Evolutionary conservation across 2,329 filamentous ascomycete species (phyloP), one percentile per base, ranked within the genome.

Genomic region (Diaporthe citriasiana): DNA sequence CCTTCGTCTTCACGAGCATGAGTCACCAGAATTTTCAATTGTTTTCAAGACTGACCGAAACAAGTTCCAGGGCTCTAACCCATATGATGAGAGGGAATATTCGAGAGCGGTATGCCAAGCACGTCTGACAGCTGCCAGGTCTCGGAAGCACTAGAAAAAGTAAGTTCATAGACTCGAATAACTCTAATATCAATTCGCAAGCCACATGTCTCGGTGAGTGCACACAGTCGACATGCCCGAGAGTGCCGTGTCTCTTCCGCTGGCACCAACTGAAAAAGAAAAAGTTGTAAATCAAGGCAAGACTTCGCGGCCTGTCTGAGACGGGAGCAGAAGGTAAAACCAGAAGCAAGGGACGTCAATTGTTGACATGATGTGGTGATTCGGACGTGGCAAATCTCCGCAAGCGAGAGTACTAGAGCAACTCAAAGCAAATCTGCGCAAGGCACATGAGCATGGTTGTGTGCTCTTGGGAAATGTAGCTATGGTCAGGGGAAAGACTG

Each of bases 51-150:
- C 25, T 47, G 10, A 1, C 5, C 10, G 19, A 15, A n/a, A 3
- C 10, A 22, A 0, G 47, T 1, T 15, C 33, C 9, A 15, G 33
- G 4, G 5, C 17, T 38, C 55, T 38, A 19, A 57, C 15, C 33
- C 15, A 38, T 22, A 15, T 4, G 19, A 57, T 8, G 3, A 25
- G 13, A 30, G 6, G 12, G 3, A 38, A 22, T 25, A 22, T 35
- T 57, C 55, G 17, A 38, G 19, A n/a, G 10, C 19, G 22, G n/a
- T n/a, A 35, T 15, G 19, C 22, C 63, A 27, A 35, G 63, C 33
- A 33, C 25, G 22, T 68, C 38, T 53, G 63, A 53, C 63, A 68
- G 47, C 47, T 68, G 63, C 9, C 63, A 68, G 63, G 47, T 68
- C 47, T 53, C 33, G 38, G 8, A 19, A 38, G 17, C 4, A 3